phyloP scores from a whole-genome alignment of 495 filamentous ascomycete species.

The Polyplosphaeria fusca region DNA sequence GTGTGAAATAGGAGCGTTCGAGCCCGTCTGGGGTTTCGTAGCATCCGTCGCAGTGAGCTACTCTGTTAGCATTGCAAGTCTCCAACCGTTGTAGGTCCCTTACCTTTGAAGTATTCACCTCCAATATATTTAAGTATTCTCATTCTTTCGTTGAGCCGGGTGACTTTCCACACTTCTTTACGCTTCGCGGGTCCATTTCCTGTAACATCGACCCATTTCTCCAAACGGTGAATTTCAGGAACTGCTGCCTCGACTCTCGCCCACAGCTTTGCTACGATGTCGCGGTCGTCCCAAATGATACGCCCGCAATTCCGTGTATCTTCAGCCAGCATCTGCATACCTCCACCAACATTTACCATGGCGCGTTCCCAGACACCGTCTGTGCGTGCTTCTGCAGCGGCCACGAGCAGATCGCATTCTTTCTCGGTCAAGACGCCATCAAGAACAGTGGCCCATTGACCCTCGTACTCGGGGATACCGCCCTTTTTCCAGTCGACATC shows the following conservation, averaged over 20 bases:
- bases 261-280: conserved; percentile 61
- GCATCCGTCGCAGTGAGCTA: conserved; percentile 70
- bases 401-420: conserved; percentile 43
- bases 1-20: conserved; percentile 65
- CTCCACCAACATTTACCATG: conserved; percentile 66
- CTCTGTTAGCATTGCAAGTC: not conserved
- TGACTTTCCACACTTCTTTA: conserved; percentile 54
- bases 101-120: conserved; percentile 73
- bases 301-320: conserved; percentile 66
- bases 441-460: conserved; percentile 41
- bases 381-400: conserved; percentile 37
- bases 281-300: conserved; percentile 67
- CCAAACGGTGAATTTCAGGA: conserved; percentile 39
- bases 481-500: conserved; percentile 40
- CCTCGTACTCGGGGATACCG: conserved; percentile 34
- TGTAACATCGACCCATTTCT: conserved; percentile 46
- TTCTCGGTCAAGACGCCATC: conserved; percentile 41
- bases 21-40: conserved; percentile 59
- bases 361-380: conserved; percentile 55
- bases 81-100: conserved; percentile 29
- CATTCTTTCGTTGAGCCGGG: conserved; percentile 70
- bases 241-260: conserved; percentile 54
- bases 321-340: conserved; percentile 54
- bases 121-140: conserved; percentile 74
- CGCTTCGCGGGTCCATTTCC: conserved; percentile 48